phyloP scores from a whole-genome alignment of 2,329 filamentous ascomycete species.

The Dichotomopilus funicola region DNA sequence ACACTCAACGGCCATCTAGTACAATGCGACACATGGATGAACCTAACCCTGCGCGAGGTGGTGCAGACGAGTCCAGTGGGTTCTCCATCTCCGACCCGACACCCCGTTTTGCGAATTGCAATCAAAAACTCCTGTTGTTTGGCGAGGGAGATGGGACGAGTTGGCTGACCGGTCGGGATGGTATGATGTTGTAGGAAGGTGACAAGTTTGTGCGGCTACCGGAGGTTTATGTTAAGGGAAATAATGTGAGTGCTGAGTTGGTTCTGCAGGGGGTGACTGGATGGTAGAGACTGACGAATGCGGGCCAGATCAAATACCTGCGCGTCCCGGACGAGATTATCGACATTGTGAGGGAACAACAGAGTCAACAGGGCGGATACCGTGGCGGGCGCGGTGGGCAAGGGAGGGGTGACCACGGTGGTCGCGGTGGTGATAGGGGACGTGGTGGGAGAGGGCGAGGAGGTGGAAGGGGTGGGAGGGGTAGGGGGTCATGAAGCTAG shows the following conservation, averaged over 20 bases:
- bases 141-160: neutral
- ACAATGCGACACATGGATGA: slow-evolving; percentile 99
- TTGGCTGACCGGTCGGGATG: neutral
- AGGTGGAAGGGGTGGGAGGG: slow-evolving; percentile 18
- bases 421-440: slow-evolving; percentile 48
- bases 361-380: slow-evolving; percentile 57
- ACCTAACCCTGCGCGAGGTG: slow-evolving; percentile 92
- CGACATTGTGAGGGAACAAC: slow-evolving; percentile 85
- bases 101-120: too few relatives aligned
- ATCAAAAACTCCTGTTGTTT: neutral
- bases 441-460: slow-evolving; percentile 39
- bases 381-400: slow-evolving; percentile 55
- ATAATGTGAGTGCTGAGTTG: slow-evolving; percentile 66
- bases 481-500: slow-evolving; percentile 8
- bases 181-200: slow-evolving; percentile 56
- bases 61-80: slow-evolving; percentile 83
- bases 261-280: neutral
- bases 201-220: slow-evolving; percentile 89
- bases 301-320: slow-evolving; percentile 86
- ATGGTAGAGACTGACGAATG: slow-evolving; percentile 19
- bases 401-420: slow-evolving; percentile 51
- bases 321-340: slow-evolving; percentile 95
- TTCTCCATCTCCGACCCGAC: neutral
- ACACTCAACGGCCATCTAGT: slow-evolving; percentile 94
- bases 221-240: slow-evolving; percentile 94